These are phyloP conservation scores for Chalaropsis ovoidea DNA, from an alignment of 2,329 filamentous ascomycete genomes.

Conservation along the genomic window DNA sequence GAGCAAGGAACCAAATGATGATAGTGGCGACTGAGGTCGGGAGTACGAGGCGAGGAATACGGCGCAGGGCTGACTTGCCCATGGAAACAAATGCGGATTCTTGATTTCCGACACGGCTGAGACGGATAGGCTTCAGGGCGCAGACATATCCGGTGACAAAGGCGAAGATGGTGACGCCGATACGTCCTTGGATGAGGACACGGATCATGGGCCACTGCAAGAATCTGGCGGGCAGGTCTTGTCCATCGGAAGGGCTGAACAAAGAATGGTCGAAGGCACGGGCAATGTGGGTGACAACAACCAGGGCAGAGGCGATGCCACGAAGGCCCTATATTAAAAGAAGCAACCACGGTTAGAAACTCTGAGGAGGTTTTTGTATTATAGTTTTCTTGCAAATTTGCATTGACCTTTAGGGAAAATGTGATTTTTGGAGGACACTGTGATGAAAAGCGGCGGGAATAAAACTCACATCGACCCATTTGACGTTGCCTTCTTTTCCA, in stretches of 20 bases:
- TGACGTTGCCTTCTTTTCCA: constrained; percentile 42
- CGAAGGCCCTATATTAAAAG: constrained; percentile 41
- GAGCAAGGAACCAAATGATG: constrained; percentile 43
- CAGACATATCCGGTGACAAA: constrained; percentile 56
- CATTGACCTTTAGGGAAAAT: background rate
- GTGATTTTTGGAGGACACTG: background rate
- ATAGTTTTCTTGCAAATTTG: background rate
- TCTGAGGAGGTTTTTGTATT: too few species aligned
- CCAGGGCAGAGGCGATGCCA: constrained; percentile 45
- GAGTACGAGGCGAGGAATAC: constrained; percentile 48
- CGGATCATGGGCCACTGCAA: constrained; percentile 51
- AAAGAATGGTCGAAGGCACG: constrained; percentile 43
- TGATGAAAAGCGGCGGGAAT: constrained; percentile 12
- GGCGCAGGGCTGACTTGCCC: constrained; percentile 47
- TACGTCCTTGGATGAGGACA: constrained; percentile 49
- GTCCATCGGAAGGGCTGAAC: constrained; percentile 39
- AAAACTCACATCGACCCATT: constrained; percentile 49
- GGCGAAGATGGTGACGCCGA: constrained; percentile 57
- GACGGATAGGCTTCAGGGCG: constrained; percentile 49
- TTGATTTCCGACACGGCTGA: constrained; percentile 44
- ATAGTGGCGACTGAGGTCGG: constrained; percentile 48
- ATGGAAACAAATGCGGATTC: constrained; percentile 45
- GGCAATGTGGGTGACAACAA: constrained; percentile 46
- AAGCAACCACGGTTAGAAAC: constrained; percentile 13
- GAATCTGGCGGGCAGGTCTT: constrained; percentile 38